Evolutionary conservation across 192 early-diverging fungal genomes (phyloP).

Genomic region (Coemansia sp.): DNA sequence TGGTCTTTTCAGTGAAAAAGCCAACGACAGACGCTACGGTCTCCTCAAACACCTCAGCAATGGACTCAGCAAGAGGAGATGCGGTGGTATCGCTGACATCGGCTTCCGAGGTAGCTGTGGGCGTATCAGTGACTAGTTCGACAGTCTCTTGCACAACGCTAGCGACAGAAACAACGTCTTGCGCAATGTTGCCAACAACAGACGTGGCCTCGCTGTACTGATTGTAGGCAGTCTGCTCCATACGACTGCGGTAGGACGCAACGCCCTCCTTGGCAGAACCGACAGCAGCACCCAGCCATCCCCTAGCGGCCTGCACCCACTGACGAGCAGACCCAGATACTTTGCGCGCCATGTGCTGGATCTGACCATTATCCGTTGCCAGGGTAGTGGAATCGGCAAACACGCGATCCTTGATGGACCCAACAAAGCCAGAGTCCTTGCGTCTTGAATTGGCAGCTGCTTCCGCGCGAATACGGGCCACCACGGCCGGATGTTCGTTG

Average conservation of each 20-base stretch:
- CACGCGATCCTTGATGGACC: conserved; percentile 4
- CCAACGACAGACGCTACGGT: neutral
- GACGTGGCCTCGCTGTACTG: conserved; percentile 26
- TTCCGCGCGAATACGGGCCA: conserved; percentile 13
- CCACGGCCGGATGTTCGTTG: conserved; percentile 35
- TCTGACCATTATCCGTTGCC: conserved; percentile 14
- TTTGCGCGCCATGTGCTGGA: conserved; percentile 25
- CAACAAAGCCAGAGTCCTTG: conserved; percentile 14
- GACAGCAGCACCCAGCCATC: conserved; percentile 39
- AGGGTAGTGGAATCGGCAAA: neutral
- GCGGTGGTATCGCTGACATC: neutral
- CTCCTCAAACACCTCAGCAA: neutral
- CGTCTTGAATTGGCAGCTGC: neutral
- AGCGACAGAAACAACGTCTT: neutral
- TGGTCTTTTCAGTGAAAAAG: neutral
- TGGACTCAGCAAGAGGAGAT: neutral
- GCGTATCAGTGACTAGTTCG: neutral
- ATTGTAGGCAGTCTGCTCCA: conserved; percentile 18
- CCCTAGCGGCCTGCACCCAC: conserved; percentile 48
- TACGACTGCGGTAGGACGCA: conserved; percentile 20
- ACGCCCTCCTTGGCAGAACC: conserved; percentile 27
- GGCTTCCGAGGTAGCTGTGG: neutral
- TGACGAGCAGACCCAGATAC: conserved; percentile 48
- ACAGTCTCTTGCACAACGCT: conserved; percentile 5
- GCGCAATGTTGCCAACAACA: conserved; percentile 2